Evolutionary conservation across 208 protist species (phyloP), one percentile per base, ranked within the genome.

Genomic region (Leishmania braziliensis): DNA sequence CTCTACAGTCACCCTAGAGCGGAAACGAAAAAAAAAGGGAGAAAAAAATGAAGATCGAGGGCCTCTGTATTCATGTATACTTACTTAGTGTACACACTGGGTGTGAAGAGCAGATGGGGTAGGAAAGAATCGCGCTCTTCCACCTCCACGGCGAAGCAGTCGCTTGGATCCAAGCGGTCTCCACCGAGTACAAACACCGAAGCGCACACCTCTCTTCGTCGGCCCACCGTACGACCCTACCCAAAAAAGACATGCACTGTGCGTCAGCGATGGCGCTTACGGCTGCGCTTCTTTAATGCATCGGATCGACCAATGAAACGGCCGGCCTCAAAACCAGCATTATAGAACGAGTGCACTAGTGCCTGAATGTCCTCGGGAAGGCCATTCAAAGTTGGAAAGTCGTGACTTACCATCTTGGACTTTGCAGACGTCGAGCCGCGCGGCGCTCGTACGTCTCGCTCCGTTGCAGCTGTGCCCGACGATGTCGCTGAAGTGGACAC

Each of bases 271-370:
- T 73, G 62, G n/a, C 84, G 73, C 23, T 86, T 85, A 4, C 78
- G 58, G 14, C 65, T 75, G 18, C 23, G 16, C 43, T 76, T n/a
- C 5, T 46, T 33, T 0, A 54, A 54, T 29, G 23, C 54, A 43
- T 86, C 81, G 12, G 53, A 20, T 26, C 60, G 43, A 76, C 78
- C 80, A 29, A 88, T 81, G 77, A 84, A 93, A 23, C 75, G 65
- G 0, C 91, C 91, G 0, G 91, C 91, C 68, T 87, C 84, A 48
- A 86, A 95, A 3, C 91, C 91, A 4, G 91, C 91, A 26, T 69
- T 63, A 80, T 91, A 95, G 51, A 93, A 95, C 2, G 88, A 89
- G 63, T 86, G 75, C 51, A 84, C 86, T n/a, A 93, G 80, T 29
- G 54, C 56, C 54, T 74, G 83, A 36, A 93, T 74, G 1, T 91